Conservation (phyloP, 495 filamentous ascomycete genomes). For the Parathielavia hyrcaniae region DNA sequence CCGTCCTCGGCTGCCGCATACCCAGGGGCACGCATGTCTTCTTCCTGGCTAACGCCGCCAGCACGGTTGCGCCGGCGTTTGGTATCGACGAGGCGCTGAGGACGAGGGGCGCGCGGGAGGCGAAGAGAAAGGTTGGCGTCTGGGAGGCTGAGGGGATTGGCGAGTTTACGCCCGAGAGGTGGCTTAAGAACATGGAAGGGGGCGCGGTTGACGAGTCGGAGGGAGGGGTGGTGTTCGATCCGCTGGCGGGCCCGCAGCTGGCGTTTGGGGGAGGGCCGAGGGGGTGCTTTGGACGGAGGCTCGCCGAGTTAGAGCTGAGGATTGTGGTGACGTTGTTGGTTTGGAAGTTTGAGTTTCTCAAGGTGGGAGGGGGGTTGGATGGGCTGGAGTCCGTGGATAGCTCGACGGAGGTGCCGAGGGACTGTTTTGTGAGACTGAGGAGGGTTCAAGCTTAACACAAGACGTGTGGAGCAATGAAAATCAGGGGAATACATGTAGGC, state of each 20-base stretch:
- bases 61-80: constrained; percentile 21
- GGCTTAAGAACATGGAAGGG: background rate
- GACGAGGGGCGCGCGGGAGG: constrained; percentile 23
- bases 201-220: background rate
- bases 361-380: too few relatives aligned
- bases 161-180: constrained; percentile 28
- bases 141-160: constrained; percentile 44
- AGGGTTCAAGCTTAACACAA: too few relatives aligned
- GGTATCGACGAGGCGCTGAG: constrained; percentile 23
- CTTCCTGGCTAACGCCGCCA: constrained; percentile 29
- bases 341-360: too few relatives aligned
- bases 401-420: too few relatives aligned
- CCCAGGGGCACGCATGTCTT: constrained; percentile 40
- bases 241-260: constrained; percentile 31
- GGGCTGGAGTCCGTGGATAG: too few relatives aligned
- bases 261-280: constrained; percentile 50
- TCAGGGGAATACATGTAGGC: too few relatives aligned
- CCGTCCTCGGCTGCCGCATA: constrained; percentile 31
- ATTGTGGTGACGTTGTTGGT: constrained; percentile 34
- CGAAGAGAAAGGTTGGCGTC: constrained; percentile 7
- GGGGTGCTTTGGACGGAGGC: constrained; percentile 47
- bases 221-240: constrained; percentile 26
- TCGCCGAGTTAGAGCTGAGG: constrained; percentile 34
- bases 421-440: too few relatives aligned
- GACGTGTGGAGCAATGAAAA: too few relatives aligned